Evolutionary conservation across 805 yeast genomes (phyloP), one percentile per base, ranked within the genome.

Genomic region (Lipomyces mesembrius): DNA sequence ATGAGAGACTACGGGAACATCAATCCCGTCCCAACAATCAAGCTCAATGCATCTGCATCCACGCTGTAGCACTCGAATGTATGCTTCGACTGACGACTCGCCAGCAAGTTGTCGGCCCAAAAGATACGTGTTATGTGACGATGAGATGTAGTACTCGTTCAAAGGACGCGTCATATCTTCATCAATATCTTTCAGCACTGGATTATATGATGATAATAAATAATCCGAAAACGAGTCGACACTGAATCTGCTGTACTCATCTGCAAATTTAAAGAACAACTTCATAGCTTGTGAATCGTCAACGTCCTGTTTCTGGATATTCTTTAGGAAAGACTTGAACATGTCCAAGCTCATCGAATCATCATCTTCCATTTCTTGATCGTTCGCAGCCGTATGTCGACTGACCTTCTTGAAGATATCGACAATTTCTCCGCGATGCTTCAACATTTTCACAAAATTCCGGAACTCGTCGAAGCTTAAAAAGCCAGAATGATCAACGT

Each of bases 11-110:
- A 91, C 85, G 0, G 99, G 99, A 12, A 79, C 77, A 14, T 75
- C 77, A 3, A 79, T 75, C 27, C 88, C 90, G 79, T 94, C 97
- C 99, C 99, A 95, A 25, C 95, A 82, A 77, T 95, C 99, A 53
- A 95, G 87, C 75, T 95, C 99, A n/a, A 95, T 82, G 69, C 97
- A 93, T 57, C 97, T 82, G 74, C 98, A 95, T 0, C 99, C 98
- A 63, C 92, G 84, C 75, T 92, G 97, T 59, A 95, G 79, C 0
- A 91, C 95, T 60, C 89, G 85, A 20, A 92, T 87, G 72, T 95
- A 95, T 0, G 96, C 96, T 74, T 94, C 98, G 1, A 92, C 87
- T 0, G 98, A 91, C 0, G 97, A 89, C 2, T 85, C 87, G 25
- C 95, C 97, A 1, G 88, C 97, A 20, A 91, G 84, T 75, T 95